A percentile compares a stretch with the other conserved stretches of the same genome.
Conservation (phyloP, 2,329 filamentous ascomycete species). For the Sphaerostilbella broomeana region DNA sequence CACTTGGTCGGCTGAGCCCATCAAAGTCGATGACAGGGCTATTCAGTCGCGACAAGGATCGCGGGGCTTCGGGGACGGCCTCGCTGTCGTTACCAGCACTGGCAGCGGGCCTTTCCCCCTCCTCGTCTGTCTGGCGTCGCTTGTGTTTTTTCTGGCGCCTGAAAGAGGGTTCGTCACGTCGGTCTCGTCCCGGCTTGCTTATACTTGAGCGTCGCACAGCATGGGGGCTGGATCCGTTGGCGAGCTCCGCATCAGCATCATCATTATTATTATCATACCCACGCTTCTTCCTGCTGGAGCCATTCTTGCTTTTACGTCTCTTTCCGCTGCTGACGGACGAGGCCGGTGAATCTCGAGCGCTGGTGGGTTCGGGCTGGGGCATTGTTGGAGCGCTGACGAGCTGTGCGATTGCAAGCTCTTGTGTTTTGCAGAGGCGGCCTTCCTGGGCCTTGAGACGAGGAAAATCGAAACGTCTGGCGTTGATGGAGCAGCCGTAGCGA, state of each 20-base stretch:
- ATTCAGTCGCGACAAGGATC: slow-evolving; percentile 26
- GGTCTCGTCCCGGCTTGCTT: slow-evolving; percentile 11
- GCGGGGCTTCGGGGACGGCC: slow-evolving; percentile 1
- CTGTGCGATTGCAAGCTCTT: not conserved
- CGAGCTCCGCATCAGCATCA: too few species aligned
- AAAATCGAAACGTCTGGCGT: not conserved
- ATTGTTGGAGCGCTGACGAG: not conserved
- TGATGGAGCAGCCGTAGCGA: not conserved
- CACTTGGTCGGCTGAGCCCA: slow-evolving; percentile 53
- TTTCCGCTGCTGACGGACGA: slow-evolving; percentile 8
- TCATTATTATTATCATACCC: not conserved
- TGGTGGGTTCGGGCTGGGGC: slow-evolving; percentile 5
- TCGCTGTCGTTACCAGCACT: not conserved
- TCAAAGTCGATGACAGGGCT: slow-evolving; percentile 56
- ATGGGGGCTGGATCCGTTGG: slow-evolving; percentile 5
- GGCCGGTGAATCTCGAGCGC: slow-evolving; percentile 7
- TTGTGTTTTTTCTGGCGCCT: slow-evolving; percentile 10
- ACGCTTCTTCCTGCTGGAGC: slow-evolving; percentile 6
- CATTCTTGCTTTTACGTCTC: slow-evolving; percentile 8
- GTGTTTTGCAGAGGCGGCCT: not conserved
- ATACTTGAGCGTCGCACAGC: slow-evolving; percentile 11
- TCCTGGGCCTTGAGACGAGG: not conserved
- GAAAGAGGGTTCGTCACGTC: slow-evolving; percentile 8
- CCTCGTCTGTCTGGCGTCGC: not conserved
- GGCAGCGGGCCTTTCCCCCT: not conserved